Evolutionary conservation across 1,139 yeast species (phyloP).

Genomic region (Wickerhamiella pararugosa): DNA sequence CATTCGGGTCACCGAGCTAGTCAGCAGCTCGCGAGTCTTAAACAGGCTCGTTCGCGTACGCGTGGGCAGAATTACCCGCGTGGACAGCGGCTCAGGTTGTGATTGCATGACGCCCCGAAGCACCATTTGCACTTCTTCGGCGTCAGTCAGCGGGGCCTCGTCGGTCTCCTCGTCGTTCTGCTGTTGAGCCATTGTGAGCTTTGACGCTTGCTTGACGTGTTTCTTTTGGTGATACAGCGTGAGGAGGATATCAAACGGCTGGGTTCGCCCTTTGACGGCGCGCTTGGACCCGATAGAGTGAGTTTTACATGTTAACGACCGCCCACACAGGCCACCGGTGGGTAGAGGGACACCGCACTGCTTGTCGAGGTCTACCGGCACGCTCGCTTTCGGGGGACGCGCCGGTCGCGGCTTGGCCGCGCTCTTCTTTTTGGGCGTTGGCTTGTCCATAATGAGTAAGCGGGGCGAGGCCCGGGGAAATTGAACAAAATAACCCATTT

Average conservation of each 20-base stretch:
- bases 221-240: constrained; percentile 84
- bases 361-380: constrained; percentile 70
- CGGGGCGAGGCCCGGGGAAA: too few relatives aligned
- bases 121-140: constrained; percentile 87
- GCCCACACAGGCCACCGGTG: constrained; percentile 82
- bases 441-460: too few relatives aligned
- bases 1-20: constrained; percentile 20
- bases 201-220: constrained; percentile 64
- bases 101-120: constrained; percentile 51
- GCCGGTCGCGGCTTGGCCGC: constrained; percentile 85
- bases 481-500: too few relatives aligned
- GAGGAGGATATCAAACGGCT: constrained; percentile 73
- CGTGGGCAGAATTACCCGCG: constrained; percentile 59
- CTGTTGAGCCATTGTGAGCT: constrained; percentile 55
- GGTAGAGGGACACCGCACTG: constrained; percentile 94
- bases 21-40: constrained; percentile 47
- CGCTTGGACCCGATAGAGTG: constrained; percentile 97
- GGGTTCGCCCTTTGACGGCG: constrained; percentile 83
- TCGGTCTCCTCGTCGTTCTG: constrained; percentile 46
- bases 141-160: constrained; percentile 36
- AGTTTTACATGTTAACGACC: constrained; percentile 87
- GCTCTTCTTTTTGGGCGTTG: constrained; percentile 24
- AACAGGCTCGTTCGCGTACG: constrained; percentile 57
- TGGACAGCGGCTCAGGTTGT: constrained; percentile 51
- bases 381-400: constrained; percentile 44